Evolutionary conservation across 192 early-diverging fungal genomes (phyloP).

Genomic region (Endogone sp.): DNA sequence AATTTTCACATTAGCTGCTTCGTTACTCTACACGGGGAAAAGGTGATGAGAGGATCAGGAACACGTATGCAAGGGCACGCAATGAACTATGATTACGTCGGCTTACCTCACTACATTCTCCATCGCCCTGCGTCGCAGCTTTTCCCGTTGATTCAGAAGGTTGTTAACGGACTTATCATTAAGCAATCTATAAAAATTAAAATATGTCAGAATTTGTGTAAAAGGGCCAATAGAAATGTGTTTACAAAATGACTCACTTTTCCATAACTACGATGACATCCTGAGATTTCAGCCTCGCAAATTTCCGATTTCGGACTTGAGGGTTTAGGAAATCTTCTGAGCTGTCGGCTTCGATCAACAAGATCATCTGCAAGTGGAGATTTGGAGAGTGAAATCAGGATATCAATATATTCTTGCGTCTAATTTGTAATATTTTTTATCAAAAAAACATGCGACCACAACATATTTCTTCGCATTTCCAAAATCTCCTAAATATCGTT

Average conservation of each 20-base stretch:
- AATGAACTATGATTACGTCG: not conserved
- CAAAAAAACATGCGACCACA: no score
- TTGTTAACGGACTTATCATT: conserved; percentile 9
- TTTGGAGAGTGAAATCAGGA: conserved; percentile 1
- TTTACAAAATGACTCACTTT: conserved; percentile 59
- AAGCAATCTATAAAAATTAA: conserved; percentile 13
- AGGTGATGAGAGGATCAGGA: not conserved
- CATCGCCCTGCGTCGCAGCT: conserved; percentile 29
- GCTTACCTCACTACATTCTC: conserved; percentile 39
- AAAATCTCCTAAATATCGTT: no score
- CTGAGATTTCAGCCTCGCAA: conserved; percentile 54
- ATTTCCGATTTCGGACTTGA: conserved; percentile 57
- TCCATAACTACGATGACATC: conserved; percentile 70
- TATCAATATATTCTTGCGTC: no score
- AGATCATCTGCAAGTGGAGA: conserved; percentile 55
- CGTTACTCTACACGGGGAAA: conserved; percentile 3
- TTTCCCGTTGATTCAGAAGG: conserved; percentile 13
- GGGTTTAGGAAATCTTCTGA: conserved; percentile 74
- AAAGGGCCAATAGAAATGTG: not conserved
- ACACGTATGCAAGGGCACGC: no score
- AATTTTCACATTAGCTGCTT: conserved; percentile 2
- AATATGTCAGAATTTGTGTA: not conserved
- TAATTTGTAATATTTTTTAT: no score
- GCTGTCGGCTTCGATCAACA: conserved; percentile 62
- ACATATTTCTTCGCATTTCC: no score